These are phyloP conservation scores for Antrodiella citrinella DNA, from an alignment of 768 basidiomycete genomes.

Conservation along the genomic window DNA sequence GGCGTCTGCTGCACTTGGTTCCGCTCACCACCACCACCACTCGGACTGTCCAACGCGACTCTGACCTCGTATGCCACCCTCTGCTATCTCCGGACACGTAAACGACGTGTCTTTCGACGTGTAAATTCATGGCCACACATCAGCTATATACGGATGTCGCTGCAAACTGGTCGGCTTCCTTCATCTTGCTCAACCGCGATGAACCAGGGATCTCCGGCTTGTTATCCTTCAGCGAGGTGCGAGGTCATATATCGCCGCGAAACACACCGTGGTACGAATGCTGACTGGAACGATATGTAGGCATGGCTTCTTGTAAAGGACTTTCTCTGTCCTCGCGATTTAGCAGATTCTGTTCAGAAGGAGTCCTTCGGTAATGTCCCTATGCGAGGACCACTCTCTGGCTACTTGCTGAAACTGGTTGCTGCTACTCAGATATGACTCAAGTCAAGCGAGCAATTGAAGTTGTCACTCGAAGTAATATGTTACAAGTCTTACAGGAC, in stretches of 20 bases:
- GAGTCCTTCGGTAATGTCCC: no score
- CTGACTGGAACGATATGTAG: no score
- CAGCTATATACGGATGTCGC: conserved; percentile 13
- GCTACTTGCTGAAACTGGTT: no score
- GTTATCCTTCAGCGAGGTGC: conserved; percentile 53
- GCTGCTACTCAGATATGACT: conserved; percentile 40
- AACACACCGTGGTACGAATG: no score
- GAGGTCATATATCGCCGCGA: no score
- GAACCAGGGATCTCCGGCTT: conserved; percentile 24
- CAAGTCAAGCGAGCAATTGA: conserved; percentile 49
- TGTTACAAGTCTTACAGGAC: conserved; percentile 59
- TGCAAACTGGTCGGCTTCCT: conserved; percentile 23
- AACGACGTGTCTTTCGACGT: background rate
- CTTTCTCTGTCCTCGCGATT: conserved; percentile 48
- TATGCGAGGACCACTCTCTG: no score
- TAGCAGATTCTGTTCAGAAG: no score
- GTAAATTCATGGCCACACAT: conserved; percentile 13
- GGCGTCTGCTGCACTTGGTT: no score
- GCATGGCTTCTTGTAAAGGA: conserved; percentile 52
- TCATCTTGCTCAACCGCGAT: conserved; percentile 20
- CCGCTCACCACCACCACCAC: no score
- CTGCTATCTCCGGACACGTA: no score
- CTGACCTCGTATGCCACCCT: no score
- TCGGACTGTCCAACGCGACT: no score
- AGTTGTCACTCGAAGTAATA: conserved; percentile 46